Evolutionary conservation across 2,329 filamentous ascomycete genomes (phyloP), one percentile per base, ranked within the genome.

Genomic region (Dissoconium aciculare): DNA sequence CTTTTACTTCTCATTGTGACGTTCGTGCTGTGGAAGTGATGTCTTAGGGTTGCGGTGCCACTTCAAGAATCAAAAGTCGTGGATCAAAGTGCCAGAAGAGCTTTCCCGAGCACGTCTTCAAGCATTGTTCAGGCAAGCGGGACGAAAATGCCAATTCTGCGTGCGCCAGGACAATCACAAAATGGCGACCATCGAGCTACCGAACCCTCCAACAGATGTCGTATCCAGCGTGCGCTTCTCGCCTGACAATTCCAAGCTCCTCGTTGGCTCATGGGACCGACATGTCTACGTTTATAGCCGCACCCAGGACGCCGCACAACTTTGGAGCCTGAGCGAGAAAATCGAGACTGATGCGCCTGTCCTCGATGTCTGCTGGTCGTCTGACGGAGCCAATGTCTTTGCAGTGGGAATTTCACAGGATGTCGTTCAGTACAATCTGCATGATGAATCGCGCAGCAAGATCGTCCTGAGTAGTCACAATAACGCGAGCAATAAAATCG

Each of bases 201-300:
- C 74, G 37, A 72, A 82, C 46, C 76, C 84, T 27, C 89, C 89
- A 8, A 70, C 69, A 44, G 89, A 98, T 58, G 81, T 79, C 46
- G 78, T 95, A 47, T 92, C 87, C 28, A 68, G 83, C 14, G 64
- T 95, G 49, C 74, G 74, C 50, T 98, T 92, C 65, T 82, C 85
- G 42, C 80, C 83, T 19, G 73, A 75, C n/a, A 68, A 76, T 3
- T 72, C 67, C 32, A 78, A 75, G 45, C 68, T 98, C 21, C 71
- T 91, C n/a, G 85, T 87, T 45, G 78, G 85, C 8, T 93, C 84
- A 33, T 98, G 89, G 89, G 87, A 95, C 59, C 82, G 76, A 57
- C 73, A 82, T 53, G 73, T 92, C 33, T 92, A 94, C 57, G 66
- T 87, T 31, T 95, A 95, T 64, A 29, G 30, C 5, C 36, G 37